Conservation (phyloP, 306 rosid species). For the Medicago arabica region DNA sequence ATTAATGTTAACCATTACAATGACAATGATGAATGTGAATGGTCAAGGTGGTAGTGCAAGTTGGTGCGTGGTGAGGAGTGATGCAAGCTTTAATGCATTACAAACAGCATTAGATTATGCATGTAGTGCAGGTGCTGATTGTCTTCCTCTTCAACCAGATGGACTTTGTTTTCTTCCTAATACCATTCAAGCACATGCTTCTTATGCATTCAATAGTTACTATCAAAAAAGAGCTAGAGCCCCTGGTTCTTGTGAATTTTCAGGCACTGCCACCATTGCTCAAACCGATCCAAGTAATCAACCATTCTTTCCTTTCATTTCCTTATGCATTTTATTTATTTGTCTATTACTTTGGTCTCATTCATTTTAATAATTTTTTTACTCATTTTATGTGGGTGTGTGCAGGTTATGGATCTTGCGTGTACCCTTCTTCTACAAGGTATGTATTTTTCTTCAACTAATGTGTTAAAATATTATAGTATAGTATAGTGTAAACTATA, state of each 20-base stretch:
- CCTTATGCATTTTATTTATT: not conserved
- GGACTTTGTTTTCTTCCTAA: conserved; percentile 89
- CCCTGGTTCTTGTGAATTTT: conserved; percentile 81
- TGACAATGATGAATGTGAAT: not conserved
- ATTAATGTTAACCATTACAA: not conserved
- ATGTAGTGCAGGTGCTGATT: conserved; percentile 78
- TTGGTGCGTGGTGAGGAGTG: conserved; percentile 91
- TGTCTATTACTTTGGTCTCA: not conserved
- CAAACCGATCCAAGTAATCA: conserved; percentile 76
- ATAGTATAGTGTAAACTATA: not conserved
- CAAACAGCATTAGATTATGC: conserved; percentile 87
- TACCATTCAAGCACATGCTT: conserved; percentile 91
- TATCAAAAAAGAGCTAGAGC: conserved; percentile 65
- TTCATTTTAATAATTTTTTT: not conserved
- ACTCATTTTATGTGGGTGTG: not conserved
- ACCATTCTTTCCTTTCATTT: not conserved
- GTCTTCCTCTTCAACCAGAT: conserved; percentile 59
- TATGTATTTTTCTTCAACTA: conserved; percentile 32
- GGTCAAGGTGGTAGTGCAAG: conserved; percentile 45
- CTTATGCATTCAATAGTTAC: conserved; percentile 88
- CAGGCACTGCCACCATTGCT: conserved; percentile 81
- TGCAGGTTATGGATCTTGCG: conserved; percentile 98
- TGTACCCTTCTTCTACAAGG: conserved; percentile 84
- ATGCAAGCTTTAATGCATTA: conserved; percentile 54
- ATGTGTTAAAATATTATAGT: not conserved